These are phyloP conservation scores for Leersia perrieri DNA, from an alignment of 176 grass and related monocot genomes.

Conservation along the genomic window DNA sequence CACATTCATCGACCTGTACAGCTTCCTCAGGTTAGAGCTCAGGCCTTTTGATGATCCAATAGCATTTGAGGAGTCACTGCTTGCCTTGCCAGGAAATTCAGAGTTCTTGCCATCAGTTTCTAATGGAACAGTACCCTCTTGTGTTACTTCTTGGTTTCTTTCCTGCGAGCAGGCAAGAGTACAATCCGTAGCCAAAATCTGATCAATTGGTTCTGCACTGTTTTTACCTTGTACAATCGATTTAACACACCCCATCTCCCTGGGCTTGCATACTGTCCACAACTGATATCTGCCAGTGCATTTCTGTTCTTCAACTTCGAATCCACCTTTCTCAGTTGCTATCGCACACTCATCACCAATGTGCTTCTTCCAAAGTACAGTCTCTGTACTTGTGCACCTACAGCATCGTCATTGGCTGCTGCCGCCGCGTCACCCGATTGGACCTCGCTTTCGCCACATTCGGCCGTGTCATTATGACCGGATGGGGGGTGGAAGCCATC, in stretches of 20 bases:
- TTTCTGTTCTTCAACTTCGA: not conserved
- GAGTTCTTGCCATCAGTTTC: conserved; percentile 2
- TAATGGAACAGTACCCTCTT: not conserved
- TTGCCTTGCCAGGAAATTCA: not conserved
- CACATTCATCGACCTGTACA: conserved; percentile 69
- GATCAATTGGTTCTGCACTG: not conserved
- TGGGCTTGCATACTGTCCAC: not conserved
- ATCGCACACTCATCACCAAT: not conserved
- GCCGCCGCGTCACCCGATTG: no score
- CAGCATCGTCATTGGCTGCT: no score
- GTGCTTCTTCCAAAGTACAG: no score
- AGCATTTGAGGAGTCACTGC: not conserved
- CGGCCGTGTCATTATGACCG: not conserved
- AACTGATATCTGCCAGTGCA: not conserved
- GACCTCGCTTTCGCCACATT: no score
- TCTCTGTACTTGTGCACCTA: no score
- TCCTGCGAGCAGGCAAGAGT: not conserved
- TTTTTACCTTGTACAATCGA: not conserved
- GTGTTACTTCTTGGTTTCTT: no score
- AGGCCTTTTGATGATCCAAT: conserved; percentile 35
- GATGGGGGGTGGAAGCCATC: not conserved
- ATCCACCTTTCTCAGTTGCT: not conserved
- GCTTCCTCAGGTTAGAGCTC: conserved; percentile 50
- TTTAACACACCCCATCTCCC: not conserved
- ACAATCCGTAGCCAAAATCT: no score